Evolutionary conservation across 345 rosid genomes (phyloP).

Genomic region (Salix viminalis): DNA sequence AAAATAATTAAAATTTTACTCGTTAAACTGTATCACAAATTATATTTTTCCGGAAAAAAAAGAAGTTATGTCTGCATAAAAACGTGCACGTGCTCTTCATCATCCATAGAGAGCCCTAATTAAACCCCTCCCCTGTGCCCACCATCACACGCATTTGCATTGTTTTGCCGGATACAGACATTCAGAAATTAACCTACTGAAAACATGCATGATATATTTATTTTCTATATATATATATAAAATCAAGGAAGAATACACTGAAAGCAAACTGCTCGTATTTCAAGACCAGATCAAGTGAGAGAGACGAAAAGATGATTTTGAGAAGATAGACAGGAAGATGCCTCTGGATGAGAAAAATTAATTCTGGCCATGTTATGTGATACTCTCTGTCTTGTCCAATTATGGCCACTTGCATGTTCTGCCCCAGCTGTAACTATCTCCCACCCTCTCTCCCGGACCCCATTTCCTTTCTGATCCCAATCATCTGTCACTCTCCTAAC

Average conservation of each 20-base stretch:
- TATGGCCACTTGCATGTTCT: slow-evolving; percentile 40
- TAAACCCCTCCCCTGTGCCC: background rate
- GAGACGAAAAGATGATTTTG: slow-evolving; percentile 5
- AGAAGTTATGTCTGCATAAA: background rate
- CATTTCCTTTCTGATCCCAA: slow-evolving; percentile 19
- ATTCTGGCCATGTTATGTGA: slow-evolving; percentile 32
- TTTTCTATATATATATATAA: slow-evolving; percentile 1
- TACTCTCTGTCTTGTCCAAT: slow-evolving; percentile 49
- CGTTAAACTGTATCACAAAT: no score
- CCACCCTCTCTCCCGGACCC: slow-evolving; percentile 27
- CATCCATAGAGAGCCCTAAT: background rate
- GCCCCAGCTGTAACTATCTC: slow-evolving; percentile 40
- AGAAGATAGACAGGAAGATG: slow-evolving; percentile 9
- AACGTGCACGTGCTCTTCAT: background rate
- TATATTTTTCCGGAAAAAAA: no score
- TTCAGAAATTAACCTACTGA: slow-evolving; percentile 19
- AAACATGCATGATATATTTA: background rate
- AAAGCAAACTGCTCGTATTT: slow-evolving; percentile 29
- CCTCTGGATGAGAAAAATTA: slow-evolving; percentile 23
- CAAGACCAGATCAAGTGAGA: slow-evolving; percentile 40
- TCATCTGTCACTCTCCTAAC: slow-evolving; percentile 20
- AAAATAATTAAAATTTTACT: no score
- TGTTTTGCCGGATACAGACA: slow-evolving; percentile 32
- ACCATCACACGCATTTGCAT: slow-evolving; percentile 20
- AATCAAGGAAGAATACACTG: slow-evolving; percentile 11